phyloP scores from a whole-genome alignment of 164 flowering plant genomes.

The Chimonanthus praecox region DNA sequence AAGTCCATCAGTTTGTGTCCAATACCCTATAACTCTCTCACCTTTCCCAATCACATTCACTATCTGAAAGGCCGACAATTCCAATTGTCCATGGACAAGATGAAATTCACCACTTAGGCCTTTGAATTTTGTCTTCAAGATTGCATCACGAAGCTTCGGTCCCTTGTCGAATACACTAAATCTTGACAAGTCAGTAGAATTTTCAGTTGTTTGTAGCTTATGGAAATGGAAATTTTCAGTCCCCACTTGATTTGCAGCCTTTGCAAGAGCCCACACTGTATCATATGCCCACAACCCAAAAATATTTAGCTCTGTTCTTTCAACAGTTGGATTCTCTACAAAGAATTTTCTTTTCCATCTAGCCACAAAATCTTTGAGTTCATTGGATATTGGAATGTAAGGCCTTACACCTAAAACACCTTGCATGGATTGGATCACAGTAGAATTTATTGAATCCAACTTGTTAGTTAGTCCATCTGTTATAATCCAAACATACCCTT shows the following conservation, averaged over 20 bases:
- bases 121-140: constrained; percentile 15
- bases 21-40: constrained; percentile 29
- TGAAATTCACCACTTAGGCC: constrained; percentile 36
- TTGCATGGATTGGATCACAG: constrained; percentile 20
- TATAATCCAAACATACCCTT: not conserved
- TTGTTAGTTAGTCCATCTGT: constrained; percentile 15
- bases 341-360: constrained; percentile 16
- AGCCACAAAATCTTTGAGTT: constrained; percentile 5
- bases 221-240: constrained; percentile 7
- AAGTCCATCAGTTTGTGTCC: constrained; percentile 23
- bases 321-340: constrained; percentile 3
- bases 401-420: constrained; percentile 25
- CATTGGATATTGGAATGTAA: constrained; percentile 11
- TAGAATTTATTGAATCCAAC: constrained; percentile 8
- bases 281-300: constrained; percentile 56
- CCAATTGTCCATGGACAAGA: constrained; percentile 35
- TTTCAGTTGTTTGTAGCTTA: not conserved
- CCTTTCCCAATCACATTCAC: constrained; percentile 34
- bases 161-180: constrained; percentile 20
- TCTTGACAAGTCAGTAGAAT: constrained; percentile 12
- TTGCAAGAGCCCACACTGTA: constrained; percentile 33
- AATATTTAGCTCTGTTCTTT: constrained; percentile 5
- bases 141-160: constrained; percentile 17
- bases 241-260: constrained; percentile 27
- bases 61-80: constrained; percentile 23